phyloP scores from a whole-genome alignment of 148 eudicot genomes.

The Rhododendron griersonianum region DNA sequence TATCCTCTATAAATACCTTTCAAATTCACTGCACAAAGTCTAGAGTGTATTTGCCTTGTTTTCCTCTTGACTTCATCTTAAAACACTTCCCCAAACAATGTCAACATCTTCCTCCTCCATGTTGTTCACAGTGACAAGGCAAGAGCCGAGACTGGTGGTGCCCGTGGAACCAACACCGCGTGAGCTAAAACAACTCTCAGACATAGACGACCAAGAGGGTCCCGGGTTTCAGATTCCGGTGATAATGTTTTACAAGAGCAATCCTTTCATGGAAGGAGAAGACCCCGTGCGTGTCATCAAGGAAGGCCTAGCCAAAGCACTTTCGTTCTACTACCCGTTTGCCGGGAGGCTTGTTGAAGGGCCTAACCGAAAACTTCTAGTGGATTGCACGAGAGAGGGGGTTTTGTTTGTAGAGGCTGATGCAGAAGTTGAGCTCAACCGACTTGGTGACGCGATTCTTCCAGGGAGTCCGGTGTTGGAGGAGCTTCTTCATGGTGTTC shows the following conservation, averaged over 20 bases:
- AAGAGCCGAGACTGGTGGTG: neutral
- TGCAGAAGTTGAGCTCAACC: neutral
- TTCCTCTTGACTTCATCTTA: neutral
- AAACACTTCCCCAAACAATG: neutral
- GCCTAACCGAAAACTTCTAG: neutral
- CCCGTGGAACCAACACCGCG: neutral
- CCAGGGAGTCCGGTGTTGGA: neutral
- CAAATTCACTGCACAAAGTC: neutral
- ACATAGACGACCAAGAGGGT: conserved; percentile 9
- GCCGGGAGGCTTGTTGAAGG: conserved; percentile 13
- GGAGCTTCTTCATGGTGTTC: conserved; percentile 8
- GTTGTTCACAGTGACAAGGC: neutral
- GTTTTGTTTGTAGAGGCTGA: conserved; percentile 12
- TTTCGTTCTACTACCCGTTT: conserved; percentile 10
- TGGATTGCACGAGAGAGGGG: conserved; percentile 13
- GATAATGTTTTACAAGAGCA: neutral
- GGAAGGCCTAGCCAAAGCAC: neutral
- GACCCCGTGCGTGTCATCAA: neutral
- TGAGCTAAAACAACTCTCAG: conserved; percentile 7
- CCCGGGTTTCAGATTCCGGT: conserved; percentile 5
- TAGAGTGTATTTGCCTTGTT: neutral
- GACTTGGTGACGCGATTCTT: neutral
- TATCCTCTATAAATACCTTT: neutral
- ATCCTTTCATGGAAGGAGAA: neutral
- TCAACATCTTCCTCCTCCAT: neutral